These are phyloP conservation scores for Aspergillus quadricinctus DNA, from an alignment of 2,329 filamentous ascomycete species.

Conservation along the genomic window DNA sequence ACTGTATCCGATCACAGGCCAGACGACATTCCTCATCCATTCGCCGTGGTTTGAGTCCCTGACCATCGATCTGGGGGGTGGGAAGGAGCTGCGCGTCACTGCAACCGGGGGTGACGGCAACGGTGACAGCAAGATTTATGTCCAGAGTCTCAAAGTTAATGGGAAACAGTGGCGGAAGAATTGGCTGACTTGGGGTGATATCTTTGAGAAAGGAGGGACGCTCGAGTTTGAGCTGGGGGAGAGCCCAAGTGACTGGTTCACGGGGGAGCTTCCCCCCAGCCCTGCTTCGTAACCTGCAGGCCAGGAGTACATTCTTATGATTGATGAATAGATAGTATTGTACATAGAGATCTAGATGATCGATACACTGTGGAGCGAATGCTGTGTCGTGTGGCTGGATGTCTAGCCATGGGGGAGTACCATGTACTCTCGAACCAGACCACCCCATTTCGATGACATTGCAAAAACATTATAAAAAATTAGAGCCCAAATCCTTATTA, in stretches of 20 bases:
- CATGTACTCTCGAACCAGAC: too few species aligned
- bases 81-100: conserved; percentile 53
- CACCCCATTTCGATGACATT: too few species aligned
- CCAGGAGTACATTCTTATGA: background rate
- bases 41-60: conserved; percentile 61
- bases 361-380: too few species aligned
- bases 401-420: too few species aligned
- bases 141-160: conserved; percentile 64
- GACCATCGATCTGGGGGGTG: conserved; percentile 54
- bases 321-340: background rate
- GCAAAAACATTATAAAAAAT: too few species aligned
- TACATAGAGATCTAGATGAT: too few species aligned
- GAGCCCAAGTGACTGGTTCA: conserved; percentile 53
- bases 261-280: conserved; percentile 58
- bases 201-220: conserved; percentile 61
- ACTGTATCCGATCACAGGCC: conserved; percentile 63
- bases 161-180: conserved; percentile 57
- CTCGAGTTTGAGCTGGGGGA: conserved; percentile 62
- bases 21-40: conserved; percentile 63
- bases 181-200: conserved; percentile 63
- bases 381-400: too few species aligned
- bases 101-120: conserved; percentile 46
- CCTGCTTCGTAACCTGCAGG: conserved; percentile 40
- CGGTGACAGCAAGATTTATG: conserved; percentile 50
- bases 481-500: too few species aligned